Base-by-base conservation (phyloP, 1,284 basidiomycete genomes). In the Cutaneotrichosporon spelunceum region DNA sequence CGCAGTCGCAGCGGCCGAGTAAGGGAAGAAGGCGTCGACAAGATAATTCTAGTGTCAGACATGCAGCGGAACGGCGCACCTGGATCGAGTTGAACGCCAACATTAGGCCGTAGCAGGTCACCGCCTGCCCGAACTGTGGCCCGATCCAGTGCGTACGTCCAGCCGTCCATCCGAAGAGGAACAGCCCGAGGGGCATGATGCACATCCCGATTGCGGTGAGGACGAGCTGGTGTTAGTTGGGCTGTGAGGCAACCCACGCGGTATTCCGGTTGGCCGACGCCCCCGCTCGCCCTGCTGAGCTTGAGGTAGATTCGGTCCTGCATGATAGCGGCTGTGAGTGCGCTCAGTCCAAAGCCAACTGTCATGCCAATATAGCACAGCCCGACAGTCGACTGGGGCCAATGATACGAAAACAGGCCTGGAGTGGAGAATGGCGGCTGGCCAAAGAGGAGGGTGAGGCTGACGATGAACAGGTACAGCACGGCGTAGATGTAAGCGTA, bases 1-100 rank as follows among this genome's bases (percentile, higher is more conserved):
- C 0, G 80, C 81, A 7, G 78, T 76, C 0, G 77, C 81, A 1
- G 78, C 78, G 0, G 81, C 81, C 3, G 79, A 80, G 63, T 78
- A 83, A 4, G 82, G 82, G 24, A 78, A 74, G 58, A 81, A 81
- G 6, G 76, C 77, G 64, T 82, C 81, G 6, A 82, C 78, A 23
- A 82, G 68, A 61, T 76, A 81, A 50, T 70, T 70, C 44, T 77
- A 56, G 10, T 3, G 55, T 42, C 39, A 42, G 39, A 10, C 1
- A 27, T 11, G 13, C 7, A 5, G n/a, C 3, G 10, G 7, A 23
- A 10, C 6, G 23, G 33, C n/a, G 24, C 3, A 66, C 72, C 56
- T 75, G 77, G 53, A 81, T 75, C 4, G 71, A 71, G 64, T 81
- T 80, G 73, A 81, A 81, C 11, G 77, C 75, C 30, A 81, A 63